A percentile compares a stretch with the other conserved stretches of the same genome.
phyloP scores from a whole-genome alignment of 1,284 basidiomycete genomes.

The Psilocybe mexicana region DNA sequence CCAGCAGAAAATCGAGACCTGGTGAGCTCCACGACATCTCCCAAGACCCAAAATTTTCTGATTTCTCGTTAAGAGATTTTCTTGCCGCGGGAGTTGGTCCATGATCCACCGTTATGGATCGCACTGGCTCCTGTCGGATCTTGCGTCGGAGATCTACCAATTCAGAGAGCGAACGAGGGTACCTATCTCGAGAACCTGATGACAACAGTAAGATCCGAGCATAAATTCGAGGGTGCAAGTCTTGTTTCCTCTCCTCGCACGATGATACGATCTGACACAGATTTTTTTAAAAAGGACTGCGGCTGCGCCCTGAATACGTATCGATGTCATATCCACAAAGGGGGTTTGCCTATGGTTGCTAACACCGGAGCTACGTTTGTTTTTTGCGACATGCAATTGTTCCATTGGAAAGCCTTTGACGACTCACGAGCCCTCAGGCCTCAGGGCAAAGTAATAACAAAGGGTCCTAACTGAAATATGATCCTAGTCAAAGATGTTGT shows the following conservation, averaged over 20 bases:
- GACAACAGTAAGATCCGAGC: slow-evolving; percentile 10
- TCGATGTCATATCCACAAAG: slow-evolving; percentile 3
- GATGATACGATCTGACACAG: not conserved
- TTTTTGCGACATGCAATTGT: no score
- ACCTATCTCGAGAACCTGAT: not conserved
- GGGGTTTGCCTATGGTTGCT: not conserved
- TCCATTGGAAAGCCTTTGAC: no score
- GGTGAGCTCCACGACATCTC: no score
- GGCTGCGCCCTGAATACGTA: not conserved
- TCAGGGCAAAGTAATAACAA: no score
- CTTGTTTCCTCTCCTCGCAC: slow-evolving; percentile 4
- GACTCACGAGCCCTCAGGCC: no score
- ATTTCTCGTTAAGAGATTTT: no score
- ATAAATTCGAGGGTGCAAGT: slow-evolving; percentile 9
- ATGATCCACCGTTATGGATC: no score
- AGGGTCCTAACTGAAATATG: no score
- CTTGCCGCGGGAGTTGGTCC: no score
- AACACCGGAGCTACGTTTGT: no score
- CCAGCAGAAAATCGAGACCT: not conserved
- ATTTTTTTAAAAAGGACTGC: not conserved
- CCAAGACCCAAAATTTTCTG: no score
- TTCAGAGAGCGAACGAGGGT: slow-evolving; percentile 8
- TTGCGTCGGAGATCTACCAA: slow-evolving; percentile 2
- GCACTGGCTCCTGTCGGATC: slow-evolving; percentile 1
- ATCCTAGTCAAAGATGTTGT: no score